These are phyloP conservation scores for Neocatenulostroma microsporum DNA, from an alignment of 2,329 filamentous ascomycete species.

Conservation along the genomic window DNA sequence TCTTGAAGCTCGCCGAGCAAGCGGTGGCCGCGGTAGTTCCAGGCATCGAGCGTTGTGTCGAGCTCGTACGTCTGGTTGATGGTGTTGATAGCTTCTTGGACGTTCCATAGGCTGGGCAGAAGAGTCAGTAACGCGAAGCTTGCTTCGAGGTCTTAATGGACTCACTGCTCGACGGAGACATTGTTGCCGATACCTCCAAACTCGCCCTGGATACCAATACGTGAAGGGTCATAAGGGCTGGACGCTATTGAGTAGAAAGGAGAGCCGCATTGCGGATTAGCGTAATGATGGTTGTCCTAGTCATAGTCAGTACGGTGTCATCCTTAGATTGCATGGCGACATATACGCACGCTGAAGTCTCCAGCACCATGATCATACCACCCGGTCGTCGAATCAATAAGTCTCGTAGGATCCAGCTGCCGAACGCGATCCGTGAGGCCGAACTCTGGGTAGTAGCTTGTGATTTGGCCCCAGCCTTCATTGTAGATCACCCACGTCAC, in stretches of 20 bases:
- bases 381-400: constrained; percentile 56
- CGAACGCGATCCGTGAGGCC: constrained; percentile 49
- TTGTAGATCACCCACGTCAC: constrained; percentile 64
- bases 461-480: constrained; percentile 61
- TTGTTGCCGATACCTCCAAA: constrained; percentile 64
- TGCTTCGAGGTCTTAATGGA: not conserved
- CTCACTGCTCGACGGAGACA: constrained; percentile 48
- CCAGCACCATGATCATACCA: constrained; percentile 63
- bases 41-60: constrained; percentile 48
- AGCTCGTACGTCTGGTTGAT: constrained; percentile 65
- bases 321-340: not conserved
- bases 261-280: constrained; percentile 61
- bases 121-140: not conserved
- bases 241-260: constrained; percentile 56
- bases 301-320: not conserved
- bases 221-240: constrained; percentile 48
- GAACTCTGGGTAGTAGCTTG: constrained; percentile 47
- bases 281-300: constrained; percentile 62
- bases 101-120: constrained; percentile 53
- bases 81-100: constrained; percentile 48
- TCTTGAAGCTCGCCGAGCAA: constrained; percentile 42
- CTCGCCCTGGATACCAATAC: constrained; percentile 63
- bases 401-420: constrained; percentile 53
- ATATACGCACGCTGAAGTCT: constrained; percentile 44
- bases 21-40: constrained; percentile 58